Conservation (phyloP, 1,284 basidiomycete genomes). For the Phylloboletellus chloephorus region DNA sequence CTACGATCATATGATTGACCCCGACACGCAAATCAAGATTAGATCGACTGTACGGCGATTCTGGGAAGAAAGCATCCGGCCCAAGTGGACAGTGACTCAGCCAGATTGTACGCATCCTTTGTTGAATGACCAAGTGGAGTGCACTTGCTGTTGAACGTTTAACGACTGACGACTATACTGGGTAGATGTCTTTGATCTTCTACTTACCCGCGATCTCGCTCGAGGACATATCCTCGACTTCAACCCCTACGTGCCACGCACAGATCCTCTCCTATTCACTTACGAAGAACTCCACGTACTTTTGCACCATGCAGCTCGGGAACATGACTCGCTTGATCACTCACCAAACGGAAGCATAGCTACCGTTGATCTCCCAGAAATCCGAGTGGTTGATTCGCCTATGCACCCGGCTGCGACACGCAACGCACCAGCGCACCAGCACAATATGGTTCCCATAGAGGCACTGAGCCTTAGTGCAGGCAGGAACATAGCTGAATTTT, state of each 20-base stretch:
- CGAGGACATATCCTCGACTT: conserved; percentile 84
- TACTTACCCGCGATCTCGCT: conserved; percentile 75
- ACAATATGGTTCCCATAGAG: conserved; percentile 92
- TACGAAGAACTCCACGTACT: conserved; percentile 70
- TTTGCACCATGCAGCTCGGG: conserved; percentile 13
- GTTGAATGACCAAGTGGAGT: not conserved
- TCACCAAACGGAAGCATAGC: not conserved
- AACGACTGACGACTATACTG: not conserved
- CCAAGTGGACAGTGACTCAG: conserved; percentile 49
- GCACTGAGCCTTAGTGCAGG: conserved; percentile 77
- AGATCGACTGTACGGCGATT: conserved; percentile 50
- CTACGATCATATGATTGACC: conserved; percentile 82
- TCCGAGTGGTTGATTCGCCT: conserved; percentile 70
- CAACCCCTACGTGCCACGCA: conserved; percentile 81
- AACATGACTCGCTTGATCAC: conserved; percentile 4
- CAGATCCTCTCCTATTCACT: conserved; percentile 82
- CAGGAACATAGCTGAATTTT: conserved; percentile 65
- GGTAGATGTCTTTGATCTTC: conserved; percentile 82
- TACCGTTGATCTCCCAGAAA: conserved; percentile 37
- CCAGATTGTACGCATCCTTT: conserved; percentile 58
- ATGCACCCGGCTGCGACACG: conserved; percentile 60
- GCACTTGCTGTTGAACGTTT: not conserved
- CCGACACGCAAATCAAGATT: conserved; percentile 51
- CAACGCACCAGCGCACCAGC: conserved; percentile 71
- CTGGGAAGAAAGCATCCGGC: conserved; percentile 64